phyloP scores from a whole-genome alignment of 2,329 filamentous ascomycete genomes.

The Myriosclerotinia duriaeana region DNA sequence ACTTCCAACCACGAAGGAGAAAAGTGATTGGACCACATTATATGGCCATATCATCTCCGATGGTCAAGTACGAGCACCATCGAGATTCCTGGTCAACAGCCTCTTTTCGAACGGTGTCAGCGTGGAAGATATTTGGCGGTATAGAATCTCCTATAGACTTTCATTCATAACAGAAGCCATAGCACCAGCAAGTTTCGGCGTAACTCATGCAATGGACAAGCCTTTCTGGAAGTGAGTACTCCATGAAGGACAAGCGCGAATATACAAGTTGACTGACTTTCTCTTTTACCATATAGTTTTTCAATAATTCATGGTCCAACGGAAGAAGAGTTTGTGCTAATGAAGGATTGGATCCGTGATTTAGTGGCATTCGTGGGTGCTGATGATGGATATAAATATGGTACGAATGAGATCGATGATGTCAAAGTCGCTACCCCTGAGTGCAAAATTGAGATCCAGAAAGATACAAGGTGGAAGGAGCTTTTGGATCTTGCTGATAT shows the following conservation, averaged over 20 bases:
- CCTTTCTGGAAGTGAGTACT: constrained; percentile 46
- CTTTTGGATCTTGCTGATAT: constrained; percentile 38
- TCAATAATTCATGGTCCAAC: constrained; percentile 45
- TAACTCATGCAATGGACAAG: constrained; percentile 46
- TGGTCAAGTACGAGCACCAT: constrained; percentile 44
- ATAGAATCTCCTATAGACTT: constrained; percentile 45
- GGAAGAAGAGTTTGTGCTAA: constrained; percentile 39
- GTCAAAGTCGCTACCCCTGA: constrained; percentile 43
- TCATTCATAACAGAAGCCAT: constrained; percentile 46
- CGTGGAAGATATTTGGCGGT: constrained; percentile 45
- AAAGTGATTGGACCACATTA: constrained; percentile 42
- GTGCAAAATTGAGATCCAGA: constrained; percentile 41
- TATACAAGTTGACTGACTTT: not conserved
- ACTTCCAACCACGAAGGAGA: constrained; percentile 39
- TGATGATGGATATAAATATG: constrained; percentile 39
- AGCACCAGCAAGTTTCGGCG: constrained; percentile 42
- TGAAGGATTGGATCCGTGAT: constrained; percentile 44
- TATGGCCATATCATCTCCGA: constrained; percentile 47
- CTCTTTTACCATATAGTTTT: constrained; percentile 37
- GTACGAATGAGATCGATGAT: constrained; percentile 42
- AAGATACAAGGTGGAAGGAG: constrained; percentile 43
- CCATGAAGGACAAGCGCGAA: not conserved
- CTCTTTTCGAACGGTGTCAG: constrained; percentile 41
- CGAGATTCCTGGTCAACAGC: constrained; percentile 41
- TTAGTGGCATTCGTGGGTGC: constrained; percentile 44